Evolutionary conservation across 2,329 filamentous ascomycete species (phyloP), one percentile per base, ranked within the genome.

Genomic region (Alternaria postmessia): DNA sequence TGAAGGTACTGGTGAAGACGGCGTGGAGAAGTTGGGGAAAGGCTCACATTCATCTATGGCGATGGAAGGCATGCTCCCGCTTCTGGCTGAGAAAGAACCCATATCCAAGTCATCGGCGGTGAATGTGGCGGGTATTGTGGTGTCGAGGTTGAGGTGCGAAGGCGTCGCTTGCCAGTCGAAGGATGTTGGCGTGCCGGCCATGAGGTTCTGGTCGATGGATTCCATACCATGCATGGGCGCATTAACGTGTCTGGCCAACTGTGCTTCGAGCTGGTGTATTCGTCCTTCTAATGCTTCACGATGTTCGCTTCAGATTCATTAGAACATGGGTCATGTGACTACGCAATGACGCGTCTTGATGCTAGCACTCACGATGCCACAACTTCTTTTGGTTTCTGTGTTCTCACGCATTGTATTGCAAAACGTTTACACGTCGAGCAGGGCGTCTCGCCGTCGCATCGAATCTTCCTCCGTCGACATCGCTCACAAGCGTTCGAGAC

Each of bases 401-500:
- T 75, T 61, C 76, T 71, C 47, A 76, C 59, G 62, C 76, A 78
- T 68, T 70, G 69, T 60, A 78, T 67, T 52, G 73, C 74, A 63
- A 78, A 78, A n/a, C 76, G 67, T 57, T 73, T 76, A 60, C 76
- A 78, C 30, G 76, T 78, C 32, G 73, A 67, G 52, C 76, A 78
- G 3, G 76, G 76, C 22, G 73, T 76, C 47, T 77, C 71, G 47
- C 76, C 76, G 51, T 78, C 76, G 53, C 76, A 78, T 34, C 73
- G 68, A 22, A 78, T 78, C 63, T 78, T 78, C 54, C 76, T 63
- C 30, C 76, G 65, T 28, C 76, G 66, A 60, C 76, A 78, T 20
- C 76, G 63, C 61, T 78, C 76, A 59, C 76, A 78, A 16, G 76
- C 76, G 57, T 78, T 78, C 42, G 75, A 76, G 9, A 78, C 76